These are phyloP conservation scores for Penicillium simplicissimum DNA, from an alignment of 495 filamentous ascomycete species.

Conservation along the genomic window DNA sequence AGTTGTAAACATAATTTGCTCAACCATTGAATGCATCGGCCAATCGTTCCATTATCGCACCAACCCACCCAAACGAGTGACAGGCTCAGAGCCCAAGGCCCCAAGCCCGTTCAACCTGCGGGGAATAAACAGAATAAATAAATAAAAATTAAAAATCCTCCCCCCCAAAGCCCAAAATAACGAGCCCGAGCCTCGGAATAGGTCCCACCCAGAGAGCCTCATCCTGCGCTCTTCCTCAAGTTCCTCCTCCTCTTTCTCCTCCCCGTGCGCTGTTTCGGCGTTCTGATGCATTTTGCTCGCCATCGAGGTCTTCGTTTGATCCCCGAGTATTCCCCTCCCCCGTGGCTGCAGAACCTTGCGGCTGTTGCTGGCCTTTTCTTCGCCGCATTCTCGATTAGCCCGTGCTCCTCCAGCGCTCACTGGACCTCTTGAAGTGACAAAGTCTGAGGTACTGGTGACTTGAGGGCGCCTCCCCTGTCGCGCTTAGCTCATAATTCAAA, in stretches of 20 bases:
- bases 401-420: not conserved
- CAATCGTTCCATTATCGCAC: not conserved
- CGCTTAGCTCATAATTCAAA: not conserved
- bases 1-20: not conserved
- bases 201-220: not conserved
- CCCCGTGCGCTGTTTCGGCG: not conserved
- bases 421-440: too few species aligned
- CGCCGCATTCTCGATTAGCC: not conserved
- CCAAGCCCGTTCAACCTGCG: conserved; percentile 2
- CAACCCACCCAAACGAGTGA: not conserved
- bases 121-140: conserved; percentile 9
- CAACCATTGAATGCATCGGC: not conserved
- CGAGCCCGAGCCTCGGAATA: conserved; percentile 3
- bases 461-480: not conserved
- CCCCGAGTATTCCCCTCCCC: not conserved
- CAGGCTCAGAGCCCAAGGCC: not conserved
- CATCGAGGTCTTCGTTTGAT: not conserved
- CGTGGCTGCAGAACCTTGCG: not conserved
- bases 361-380: conserved; percentile 2
- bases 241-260: not conserved
- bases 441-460: not conserved
- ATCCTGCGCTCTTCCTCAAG: not conserved
- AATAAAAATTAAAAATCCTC: too few species aligned
- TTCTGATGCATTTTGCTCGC: not conserved
- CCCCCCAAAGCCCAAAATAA: too few species aligned